These are phyloP conservation scores for Aspergillus fumigatus DNA, from an alignment of 2,329 filamentous ascomycete species.

Conservation along the genomic window DNA sequence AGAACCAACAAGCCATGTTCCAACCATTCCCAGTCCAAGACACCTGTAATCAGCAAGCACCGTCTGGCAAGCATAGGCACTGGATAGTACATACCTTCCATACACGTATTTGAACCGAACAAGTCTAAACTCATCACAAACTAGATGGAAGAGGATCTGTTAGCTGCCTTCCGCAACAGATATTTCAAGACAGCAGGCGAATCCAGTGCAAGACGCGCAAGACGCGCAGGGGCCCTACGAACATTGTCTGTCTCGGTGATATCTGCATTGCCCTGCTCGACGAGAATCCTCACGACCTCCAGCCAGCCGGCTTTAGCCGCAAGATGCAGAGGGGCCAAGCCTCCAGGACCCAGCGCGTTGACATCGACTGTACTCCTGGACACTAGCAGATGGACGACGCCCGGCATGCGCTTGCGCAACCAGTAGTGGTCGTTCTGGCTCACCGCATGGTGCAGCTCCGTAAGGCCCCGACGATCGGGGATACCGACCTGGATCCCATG, in stretches of 20 bases:
- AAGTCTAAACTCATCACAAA: not conserved
- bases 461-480: not conserved
- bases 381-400: not conserved
- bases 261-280: not conserved
- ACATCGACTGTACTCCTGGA: not conserved
- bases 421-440: too few relatives aligned
- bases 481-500: not conserved
- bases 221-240: not conserved
- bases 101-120: not conserved
- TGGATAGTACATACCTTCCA: not conserved
- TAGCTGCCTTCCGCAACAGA: not conserved
- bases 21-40: not conserved
- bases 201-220: not conserved
- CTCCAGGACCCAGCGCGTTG: not conserved
- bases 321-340: conserved; percentile 5
- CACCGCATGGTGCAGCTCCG: not conserved
- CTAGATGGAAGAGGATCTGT: not conserved
- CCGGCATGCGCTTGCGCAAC: not conserved
- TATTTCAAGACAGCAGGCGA: not conserved
- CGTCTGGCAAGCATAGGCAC: not conserved
- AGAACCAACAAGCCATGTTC: not conserved
- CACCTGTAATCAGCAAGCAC: not conserved
- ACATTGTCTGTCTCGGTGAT: not conserved
- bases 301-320: not conserved
- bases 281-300: not conserved